phyloP scores from a whole-genome alignment of 2,329 filamentous ascomycete species.

The Colletotrichum lupini region DNA sequence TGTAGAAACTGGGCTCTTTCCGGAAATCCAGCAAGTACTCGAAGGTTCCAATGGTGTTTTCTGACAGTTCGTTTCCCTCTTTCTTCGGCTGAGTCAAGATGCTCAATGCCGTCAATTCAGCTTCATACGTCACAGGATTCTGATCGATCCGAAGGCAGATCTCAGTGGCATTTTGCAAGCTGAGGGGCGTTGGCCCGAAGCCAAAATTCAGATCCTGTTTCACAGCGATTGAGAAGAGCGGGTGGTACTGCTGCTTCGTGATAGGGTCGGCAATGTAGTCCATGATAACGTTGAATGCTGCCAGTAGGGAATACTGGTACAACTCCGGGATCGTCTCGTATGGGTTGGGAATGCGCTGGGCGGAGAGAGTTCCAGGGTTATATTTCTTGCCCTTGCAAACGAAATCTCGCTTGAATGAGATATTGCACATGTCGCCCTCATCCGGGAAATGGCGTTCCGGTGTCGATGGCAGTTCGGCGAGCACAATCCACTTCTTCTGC shows the following conservation, averaged over 20 bases:
- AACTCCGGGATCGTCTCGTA: background rate
- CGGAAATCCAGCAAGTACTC: slow-evolving; percentile 29
- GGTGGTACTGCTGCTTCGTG: slow-evolving; percentile 13
- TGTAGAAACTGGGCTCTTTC: background rate
- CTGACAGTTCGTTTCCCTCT: background rate
- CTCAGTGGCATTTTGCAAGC: slow-evolving; percentile 9
- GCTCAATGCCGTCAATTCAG: slow-evolving; percentile 19
- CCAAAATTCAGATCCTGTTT: background rate
- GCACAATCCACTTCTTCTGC: slow-evolving; percentile 28
- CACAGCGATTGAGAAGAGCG: background rate
- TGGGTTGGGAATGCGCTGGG: slow-evolving; percentile 16
- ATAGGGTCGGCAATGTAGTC: slow-evolving; percentile 18
- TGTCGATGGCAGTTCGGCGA: background rate
- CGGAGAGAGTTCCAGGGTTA: slow-evolving; percentile 16
- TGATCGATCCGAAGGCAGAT: slow-evolving; percentile 5
- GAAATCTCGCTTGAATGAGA: slow-evolving; percentile 16
- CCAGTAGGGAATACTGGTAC: background rate
- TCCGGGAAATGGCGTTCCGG: slow-evolving; percentile 13
- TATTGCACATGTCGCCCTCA: slow-evolving; percentile 14
- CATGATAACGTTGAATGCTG: slow-evolving; percentile 23
- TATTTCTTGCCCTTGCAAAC: background rate
- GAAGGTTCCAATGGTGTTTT: background rate
- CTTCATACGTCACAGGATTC: slow-evolving; percentile 21
- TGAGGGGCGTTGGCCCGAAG: background rate
- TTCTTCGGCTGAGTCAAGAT: slow-evolving; percentile 15